Conservation (phyloP, 805 yeast species). For the Zygoascus biomembranicola region DNA sequence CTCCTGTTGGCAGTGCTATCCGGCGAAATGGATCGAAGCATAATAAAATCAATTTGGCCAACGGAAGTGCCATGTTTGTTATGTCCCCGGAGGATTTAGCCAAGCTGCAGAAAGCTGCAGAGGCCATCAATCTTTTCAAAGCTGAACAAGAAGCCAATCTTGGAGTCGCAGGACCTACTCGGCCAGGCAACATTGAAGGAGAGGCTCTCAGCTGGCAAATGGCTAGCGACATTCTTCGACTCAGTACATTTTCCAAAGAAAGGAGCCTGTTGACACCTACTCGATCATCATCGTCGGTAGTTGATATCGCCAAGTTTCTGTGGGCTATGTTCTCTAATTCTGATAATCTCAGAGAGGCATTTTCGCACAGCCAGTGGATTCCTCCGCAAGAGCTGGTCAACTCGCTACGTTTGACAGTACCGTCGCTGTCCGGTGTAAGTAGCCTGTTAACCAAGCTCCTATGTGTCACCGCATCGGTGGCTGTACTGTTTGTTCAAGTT, state of each 20-base stretch:
- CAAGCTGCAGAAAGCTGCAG: slow-evolving; percentile 5
- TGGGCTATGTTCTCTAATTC: slow-evolving; percentile 19
- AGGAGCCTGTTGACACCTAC: background rate
- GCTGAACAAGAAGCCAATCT: background rate
- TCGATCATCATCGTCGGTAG: background rate
- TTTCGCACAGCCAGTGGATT: slow-evolving; percentile 3
- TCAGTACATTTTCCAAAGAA: background rate
- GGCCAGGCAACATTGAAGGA: slow-evolving; percentile 19
- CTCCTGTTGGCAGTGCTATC: background rate
- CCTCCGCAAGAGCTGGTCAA: slow-evolving; percentile 17
- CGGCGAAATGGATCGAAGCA: background rate
- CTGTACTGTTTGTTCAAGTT: slow-evolving; percentile 14
- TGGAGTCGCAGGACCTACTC: slow-evolving; percentile 11
- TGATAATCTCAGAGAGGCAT: slow-evolving; percentile 9
- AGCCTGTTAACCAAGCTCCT: slow-evolving; percentile 3
- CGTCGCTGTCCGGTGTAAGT: background rate
- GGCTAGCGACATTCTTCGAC: slow-evolving; percentile 15
- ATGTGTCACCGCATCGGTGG: slow-evolving; percentile 10
- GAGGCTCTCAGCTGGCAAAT: slow-evolving; percentile 19
- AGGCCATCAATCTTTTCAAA: background rate
- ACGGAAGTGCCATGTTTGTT: slow-evolving; percentile 5
- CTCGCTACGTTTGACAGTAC: slow-evolving; percentile 1
- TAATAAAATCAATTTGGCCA: background rate
- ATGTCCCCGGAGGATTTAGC: slow-evolving; percentile 12
- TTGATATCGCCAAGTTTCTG: slow-evolving; percentile 11